phyloP scores from a whole-genome alignment of 331 rosid genomes.

The Quercus lobata region DNA sequence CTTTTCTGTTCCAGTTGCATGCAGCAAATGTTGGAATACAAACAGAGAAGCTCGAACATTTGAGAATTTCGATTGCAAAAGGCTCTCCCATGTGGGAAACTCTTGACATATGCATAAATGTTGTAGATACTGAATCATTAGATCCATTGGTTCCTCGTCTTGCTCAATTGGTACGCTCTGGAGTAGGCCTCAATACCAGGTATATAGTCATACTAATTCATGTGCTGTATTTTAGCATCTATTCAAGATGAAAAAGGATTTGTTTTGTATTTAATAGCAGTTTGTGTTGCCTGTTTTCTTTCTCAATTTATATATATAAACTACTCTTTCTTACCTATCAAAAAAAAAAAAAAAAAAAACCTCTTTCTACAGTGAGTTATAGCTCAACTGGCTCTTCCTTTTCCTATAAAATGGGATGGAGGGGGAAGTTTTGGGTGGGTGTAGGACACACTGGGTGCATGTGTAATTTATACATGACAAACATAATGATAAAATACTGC shows the following conservation, averaged over 20 bases:
- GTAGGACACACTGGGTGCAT: no score
- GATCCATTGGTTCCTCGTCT: conserved; percentile 78
- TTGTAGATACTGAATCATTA: conserved; percentile 76
- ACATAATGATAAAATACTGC: no score
- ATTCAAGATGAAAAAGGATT: background rate
- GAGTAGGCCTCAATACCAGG: conserved; percentile 98
- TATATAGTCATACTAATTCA: conserved; percentile 17
- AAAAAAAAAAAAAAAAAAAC: no score
- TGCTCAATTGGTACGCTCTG: conserved; percentile 85
- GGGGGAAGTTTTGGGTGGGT: no score
- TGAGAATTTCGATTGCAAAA: conserved; percentile 93
- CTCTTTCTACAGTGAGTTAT: no score
- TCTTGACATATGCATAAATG: conserved; percentile 80
- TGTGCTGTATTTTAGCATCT: background rate
- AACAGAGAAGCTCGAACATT: conserved; percentile 82
- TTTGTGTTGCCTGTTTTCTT: background rate
- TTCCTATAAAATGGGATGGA: no score
- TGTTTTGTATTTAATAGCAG: background rate
- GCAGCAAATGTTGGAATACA: conserved; percentile 89
- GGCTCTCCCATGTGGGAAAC: conserved; percentile 99
- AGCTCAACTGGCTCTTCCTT: no score
- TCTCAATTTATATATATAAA: background rate
- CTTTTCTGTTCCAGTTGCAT: conserved; percentile 57
- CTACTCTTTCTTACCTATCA: background rate
- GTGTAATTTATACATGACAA: no score